Evolutionary conservation across 2,329 filamentous ascomycete species (phyloP).

Genomic region (Exophiala calicioides): DNA sequence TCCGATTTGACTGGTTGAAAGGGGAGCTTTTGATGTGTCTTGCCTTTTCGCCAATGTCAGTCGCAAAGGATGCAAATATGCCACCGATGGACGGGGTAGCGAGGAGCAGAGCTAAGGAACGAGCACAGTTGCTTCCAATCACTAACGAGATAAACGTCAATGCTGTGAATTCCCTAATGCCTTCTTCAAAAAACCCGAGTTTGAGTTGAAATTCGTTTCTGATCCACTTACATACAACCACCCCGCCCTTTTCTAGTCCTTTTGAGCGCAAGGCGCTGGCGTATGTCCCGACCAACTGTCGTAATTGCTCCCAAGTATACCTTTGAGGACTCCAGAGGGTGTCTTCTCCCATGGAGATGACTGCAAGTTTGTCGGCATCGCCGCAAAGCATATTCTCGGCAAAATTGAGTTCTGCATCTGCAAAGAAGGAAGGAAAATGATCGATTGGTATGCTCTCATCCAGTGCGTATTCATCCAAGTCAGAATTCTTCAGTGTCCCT

Average conservation of each 20-base stretch:
- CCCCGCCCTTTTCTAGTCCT: constrained; percentile 41
- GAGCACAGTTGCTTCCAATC: constrained; percentile 2
- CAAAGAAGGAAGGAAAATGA: constrained; percentile 42
- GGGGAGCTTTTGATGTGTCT: neutral
- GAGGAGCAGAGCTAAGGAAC: constrained; percentile 41
- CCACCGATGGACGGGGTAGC: constrained; percentile 45
- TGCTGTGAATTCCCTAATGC: no score
- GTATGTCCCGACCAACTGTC: constrained; percentile 39
- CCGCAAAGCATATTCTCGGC: constrained; percentile 30
- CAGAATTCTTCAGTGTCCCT: neutral
- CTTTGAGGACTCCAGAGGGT: constrained; percentile 32
- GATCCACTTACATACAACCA: constrained; percentile 33
- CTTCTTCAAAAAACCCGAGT: no score
- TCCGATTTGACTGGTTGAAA: no score
- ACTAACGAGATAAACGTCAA: no score
- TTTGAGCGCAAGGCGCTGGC: constrained; percentile 40
- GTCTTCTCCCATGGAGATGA: constrained; percentile 33
- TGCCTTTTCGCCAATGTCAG: constrained; percentile 43
- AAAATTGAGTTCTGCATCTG: constrained; percentile 40
- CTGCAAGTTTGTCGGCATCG: neutral
- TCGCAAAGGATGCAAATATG: constrained; percentile 47
- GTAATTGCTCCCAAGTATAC: constrained; percentile 41
- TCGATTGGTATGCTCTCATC: constrained; percentile 40
- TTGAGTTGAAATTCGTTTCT: neutral
- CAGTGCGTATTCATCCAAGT: constrained; percentile 33